Evolutionary conservation across 1,284 basidiomycete species (phyloP).

Genomic region (Schizophyllum amplum): DNA sequence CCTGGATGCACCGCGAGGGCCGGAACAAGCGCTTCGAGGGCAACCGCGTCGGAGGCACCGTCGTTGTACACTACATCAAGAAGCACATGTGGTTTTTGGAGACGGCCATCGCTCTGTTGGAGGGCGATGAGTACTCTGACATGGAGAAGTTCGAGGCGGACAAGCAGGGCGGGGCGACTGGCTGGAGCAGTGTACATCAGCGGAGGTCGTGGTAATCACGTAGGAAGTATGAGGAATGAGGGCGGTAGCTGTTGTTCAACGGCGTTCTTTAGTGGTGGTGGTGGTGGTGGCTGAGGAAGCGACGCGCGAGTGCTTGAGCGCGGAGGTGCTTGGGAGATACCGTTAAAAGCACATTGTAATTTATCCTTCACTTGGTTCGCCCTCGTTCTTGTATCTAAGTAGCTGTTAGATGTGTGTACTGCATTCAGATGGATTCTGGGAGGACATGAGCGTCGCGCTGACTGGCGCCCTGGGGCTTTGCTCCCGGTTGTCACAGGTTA

Average conservation of each 20-base stretch:
- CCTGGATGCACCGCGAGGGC: constrained; percentile 68
- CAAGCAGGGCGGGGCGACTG: neutral
- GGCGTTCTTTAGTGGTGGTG: no score
- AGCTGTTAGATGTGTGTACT: neutral
- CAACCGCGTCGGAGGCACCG: constrained; percentile 80
- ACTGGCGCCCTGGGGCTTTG: no score
- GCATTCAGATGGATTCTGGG: no score
- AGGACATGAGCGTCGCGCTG: no score
- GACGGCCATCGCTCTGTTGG: constrained; percentile 82
- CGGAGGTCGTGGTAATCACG: neutral
- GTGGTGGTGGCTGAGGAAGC: no score
- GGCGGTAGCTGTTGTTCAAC: no score
- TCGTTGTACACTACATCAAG: constrained; percentile 96
- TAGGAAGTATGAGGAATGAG: no score
- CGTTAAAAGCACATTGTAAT: neutral
- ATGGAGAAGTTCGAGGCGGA: constrained; percentile 26
- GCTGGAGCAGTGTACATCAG: neutral
- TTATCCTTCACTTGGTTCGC: neutral
- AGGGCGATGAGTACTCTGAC: constrained; percentile 53
- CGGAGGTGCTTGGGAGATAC: no score
- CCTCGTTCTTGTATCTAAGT: neutral
- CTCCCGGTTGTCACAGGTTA: neutral
- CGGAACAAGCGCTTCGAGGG: constrained; percentile 57
- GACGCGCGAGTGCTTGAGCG: no score
- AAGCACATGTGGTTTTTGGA: constrained; percentile 95